Conservation (phyloP, 2,329 filamentous ascomycete genomes). For the Pseudocercospora musae region DNA sequence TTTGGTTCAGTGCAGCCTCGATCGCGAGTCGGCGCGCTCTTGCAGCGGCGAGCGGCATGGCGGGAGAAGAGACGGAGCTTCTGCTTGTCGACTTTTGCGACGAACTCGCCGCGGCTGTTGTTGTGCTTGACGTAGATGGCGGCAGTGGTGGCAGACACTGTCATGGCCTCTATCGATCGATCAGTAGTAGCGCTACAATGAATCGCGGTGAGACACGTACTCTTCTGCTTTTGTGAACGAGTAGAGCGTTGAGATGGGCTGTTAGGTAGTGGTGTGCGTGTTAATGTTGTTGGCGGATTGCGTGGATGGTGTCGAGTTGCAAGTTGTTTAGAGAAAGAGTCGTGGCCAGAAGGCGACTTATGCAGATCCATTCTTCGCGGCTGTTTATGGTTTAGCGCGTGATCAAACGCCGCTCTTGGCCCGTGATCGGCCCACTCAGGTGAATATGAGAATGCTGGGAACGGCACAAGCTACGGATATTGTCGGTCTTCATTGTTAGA, state of each 20-base stretch:
- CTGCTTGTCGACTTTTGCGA: not conserved
- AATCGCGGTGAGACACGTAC: not conserved
- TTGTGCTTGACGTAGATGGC: slow-evolving; percentile 1
- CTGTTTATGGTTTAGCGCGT: not conserved
- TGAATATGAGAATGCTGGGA: not conserved
- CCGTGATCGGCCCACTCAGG: not conserved
- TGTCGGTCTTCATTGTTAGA: too few species aligned
- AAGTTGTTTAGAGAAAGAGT: not conserved
- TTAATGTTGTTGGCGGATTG: not conserved
- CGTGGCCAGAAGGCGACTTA: not conserved
- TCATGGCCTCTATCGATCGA: not conserved
- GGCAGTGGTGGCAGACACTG: not conserved
- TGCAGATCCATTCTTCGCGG: not conserved
- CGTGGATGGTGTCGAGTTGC: not conserved
- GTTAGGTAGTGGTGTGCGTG: not conserved
- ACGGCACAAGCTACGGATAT: not conserved
- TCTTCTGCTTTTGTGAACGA: not conserved
- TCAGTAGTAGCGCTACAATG: not conserved
- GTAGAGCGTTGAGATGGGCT: not conserved
- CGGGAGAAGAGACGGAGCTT: not conserved
- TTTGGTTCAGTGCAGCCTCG: not conserved
- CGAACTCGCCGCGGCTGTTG: not conserved
- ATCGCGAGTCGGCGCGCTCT: not conserved
- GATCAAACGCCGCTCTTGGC: not conserved
- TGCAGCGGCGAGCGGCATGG: not conserved